These are phyloP conservation scores for Yamadazyma trypodendri DNA, from an alignment of 1,139 yeast species.

Conservation along the genomic window DNA sequence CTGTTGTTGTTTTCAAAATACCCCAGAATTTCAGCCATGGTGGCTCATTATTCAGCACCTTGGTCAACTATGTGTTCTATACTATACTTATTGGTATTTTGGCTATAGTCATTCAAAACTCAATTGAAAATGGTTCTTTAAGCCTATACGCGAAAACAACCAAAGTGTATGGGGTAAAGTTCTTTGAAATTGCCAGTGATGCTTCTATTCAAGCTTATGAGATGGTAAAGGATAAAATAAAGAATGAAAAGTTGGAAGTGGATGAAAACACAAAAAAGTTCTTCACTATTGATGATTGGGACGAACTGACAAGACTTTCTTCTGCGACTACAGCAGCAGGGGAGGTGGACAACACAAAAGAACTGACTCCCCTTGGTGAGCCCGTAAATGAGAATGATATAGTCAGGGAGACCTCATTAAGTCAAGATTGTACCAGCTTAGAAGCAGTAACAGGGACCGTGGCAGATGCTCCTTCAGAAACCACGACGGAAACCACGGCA, in stretches of 20 bases:
- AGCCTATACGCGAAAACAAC: conserved; percentile 19
- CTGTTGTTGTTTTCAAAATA: conserved; percentile 60
- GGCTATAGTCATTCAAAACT: conserved; percentile 43
- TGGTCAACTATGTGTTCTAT: conserved; percentile 40
- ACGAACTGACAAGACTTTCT: conserved; percentile 11
- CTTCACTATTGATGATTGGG: conserved; percentile 29
- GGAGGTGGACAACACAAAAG: neutral
- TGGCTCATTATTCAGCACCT: conserved; percentile 41
- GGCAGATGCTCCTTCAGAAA: conserved; percentile 7
- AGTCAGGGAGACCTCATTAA: conserved; percentile 17
- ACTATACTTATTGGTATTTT: conserved; percentile 47
- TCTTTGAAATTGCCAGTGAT: conserved; percentile 25
- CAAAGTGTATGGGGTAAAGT: conserved; percentile 20
- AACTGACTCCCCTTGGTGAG: conserved; percentile 9
- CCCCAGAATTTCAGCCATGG: conserved; percentile 53
- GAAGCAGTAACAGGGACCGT: conserved; percentile 13
- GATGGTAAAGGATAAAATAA: conserved; percentile 40
- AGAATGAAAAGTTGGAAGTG: conserved; percentile 33
- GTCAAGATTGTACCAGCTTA: conserved; percentile 5
- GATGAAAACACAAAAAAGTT: conserved; percentile 24
- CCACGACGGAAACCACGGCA: conserved; percentile 12
- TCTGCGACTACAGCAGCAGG: neutral
- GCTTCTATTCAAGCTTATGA: conserved; percentile 27
- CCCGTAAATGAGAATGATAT: conserved; percentile 14
- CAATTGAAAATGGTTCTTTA: conserved; percentile 39